Conservation (phyloP, 2,329 filamentous ascomycete species). For the Fusarium anthophilum region DNA sequence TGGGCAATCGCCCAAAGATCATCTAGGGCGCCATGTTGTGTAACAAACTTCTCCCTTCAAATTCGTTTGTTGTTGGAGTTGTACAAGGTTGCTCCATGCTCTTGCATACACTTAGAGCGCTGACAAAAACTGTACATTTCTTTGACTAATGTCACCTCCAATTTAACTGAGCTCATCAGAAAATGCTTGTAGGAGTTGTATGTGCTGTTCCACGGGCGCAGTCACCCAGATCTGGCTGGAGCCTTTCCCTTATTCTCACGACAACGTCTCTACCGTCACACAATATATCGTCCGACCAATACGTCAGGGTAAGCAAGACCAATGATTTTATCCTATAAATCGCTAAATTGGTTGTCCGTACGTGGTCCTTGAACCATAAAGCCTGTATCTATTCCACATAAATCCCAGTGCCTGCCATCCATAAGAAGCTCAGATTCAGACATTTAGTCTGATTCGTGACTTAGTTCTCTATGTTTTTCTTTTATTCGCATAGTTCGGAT, state of each 20-base stretch:
- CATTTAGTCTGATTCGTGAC: background rate
- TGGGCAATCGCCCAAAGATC: slow-evolving; percentile 12
- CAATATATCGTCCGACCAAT: background rate
- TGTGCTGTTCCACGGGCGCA: background rate
- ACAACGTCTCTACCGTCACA: background rate
- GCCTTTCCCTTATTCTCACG: no score
- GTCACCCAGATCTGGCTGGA: background rate
- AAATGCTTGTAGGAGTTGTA: background rate
- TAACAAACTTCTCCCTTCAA: background rate
- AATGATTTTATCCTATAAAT: background rate
- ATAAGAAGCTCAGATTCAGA: background rate
- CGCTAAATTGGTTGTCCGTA: background rate
- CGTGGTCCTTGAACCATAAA: background rate
- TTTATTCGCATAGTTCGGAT: background rate
- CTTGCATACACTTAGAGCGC: background rate
- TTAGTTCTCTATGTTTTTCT: background rate
- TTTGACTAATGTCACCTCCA: background rate
- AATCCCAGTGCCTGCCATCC: background rate
- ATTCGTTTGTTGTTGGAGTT: background rate
- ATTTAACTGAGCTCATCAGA: background rate
- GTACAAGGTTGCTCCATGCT: background rate
- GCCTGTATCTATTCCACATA: background rate
- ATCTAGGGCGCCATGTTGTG: background rate
- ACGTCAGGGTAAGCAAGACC: no score
- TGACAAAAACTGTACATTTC: background rate